Base-by-base conservation (phyloP, 345 rosid genomes). In the Salix udensis region DNA sequence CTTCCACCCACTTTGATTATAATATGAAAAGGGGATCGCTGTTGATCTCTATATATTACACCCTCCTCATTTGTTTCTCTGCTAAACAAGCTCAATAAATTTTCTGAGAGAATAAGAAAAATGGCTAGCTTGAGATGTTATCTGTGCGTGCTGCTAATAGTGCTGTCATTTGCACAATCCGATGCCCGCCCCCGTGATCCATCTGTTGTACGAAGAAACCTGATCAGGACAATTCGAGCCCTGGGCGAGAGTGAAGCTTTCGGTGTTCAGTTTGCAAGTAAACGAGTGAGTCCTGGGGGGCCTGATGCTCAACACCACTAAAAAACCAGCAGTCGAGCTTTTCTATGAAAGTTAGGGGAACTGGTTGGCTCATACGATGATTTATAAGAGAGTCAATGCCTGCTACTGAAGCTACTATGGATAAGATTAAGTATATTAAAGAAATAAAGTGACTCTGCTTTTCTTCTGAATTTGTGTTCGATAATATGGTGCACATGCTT, bases 241-340 rank as follows among this genome's bases (percentile, higher is more conserved):
- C 70, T 82, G 66, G 72, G 76, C 2, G 75, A 74, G 68, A 80
- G 75, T 23, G 69, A 68, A 70, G 77, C 36, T 36, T 42, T 40
- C 34, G 36, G 18, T 19, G 30, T 46, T n/a, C 61, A 68, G 7
- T 30, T 40, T 19, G 76, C 42, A 11, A 73, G 84, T 42, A 82
- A 82, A 78, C 72, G 88, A 42, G 28, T 37, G 3, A 86, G 89
- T 65, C 91, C 94, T 0, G 92, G 88, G 14, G 92, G 94, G 11
- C 89, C 90, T 34, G 88, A 86, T 70, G 79, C 87, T 1, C 86
- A 82, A 0, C 92, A 90, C 74, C 94, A 87, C 73, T 79, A 7
- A 65, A 16, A 31, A 79, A 76, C 6, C 55, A 70, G 48, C 81
- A 81, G 81, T 46, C 36, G 15, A 39, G 18, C 7, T 10, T 2